phyloP scores from a whole-genome alignment of 257 asterid species.

The Mitragyna speciosa region DNA sequence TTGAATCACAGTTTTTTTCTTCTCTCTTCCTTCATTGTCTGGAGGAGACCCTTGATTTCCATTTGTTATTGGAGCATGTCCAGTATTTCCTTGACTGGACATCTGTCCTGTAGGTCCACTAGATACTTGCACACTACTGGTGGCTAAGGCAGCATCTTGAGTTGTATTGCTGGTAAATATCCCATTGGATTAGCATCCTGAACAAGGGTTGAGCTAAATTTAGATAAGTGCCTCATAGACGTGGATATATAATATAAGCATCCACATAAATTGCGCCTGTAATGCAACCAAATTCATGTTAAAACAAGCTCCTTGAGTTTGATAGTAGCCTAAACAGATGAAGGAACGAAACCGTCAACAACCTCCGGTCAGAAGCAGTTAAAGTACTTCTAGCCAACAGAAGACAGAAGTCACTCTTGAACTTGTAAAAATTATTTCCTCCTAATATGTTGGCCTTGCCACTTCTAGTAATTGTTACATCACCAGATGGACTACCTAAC shows the following conservation, averaged over 20 bases:
- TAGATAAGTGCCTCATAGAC: slow-evolving; percentile 9
- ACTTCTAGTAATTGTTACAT: neutral
- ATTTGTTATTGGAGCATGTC: slow-evolving; percentile 26
- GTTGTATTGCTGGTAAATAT: slow-evolving; percentile 37
- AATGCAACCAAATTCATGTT: too few species aligned
- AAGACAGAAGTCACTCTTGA: neutral
- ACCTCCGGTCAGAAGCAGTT: neutral
- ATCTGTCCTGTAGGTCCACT: slow-evolving; percentile 32
- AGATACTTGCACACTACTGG: slow-evolving; percentile 38
- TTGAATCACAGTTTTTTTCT: slow-evolving; percentile 56
- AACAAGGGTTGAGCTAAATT: neutral
- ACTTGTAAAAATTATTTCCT: neutral
- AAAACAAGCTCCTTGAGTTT: too few species aligned
- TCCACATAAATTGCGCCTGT: neutral
- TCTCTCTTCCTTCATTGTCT: slow-evolving; percentile 56
- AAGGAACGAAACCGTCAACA: neutral
- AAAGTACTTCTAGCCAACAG: neutral
- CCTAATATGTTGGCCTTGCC: neutral
- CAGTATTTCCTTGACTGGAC: slow-evolving; percentile 37
- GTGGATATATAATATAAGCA: neutral
- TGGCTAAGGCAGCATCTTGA: slow-evolving; percentile 40
- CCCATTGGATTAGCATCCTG: slow-evolving; percentile 56
- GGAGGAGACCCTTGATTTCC: slow-evolving; percentile 45
- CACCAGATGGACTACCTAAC: neutral
- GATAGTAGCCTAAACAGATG: neutral